These are phyloP conservation scores for Clonostachys solani DNA, from an alignment of 2,329 filamentous ascomycete genomes.

Conservation along the genomic window DNA sequence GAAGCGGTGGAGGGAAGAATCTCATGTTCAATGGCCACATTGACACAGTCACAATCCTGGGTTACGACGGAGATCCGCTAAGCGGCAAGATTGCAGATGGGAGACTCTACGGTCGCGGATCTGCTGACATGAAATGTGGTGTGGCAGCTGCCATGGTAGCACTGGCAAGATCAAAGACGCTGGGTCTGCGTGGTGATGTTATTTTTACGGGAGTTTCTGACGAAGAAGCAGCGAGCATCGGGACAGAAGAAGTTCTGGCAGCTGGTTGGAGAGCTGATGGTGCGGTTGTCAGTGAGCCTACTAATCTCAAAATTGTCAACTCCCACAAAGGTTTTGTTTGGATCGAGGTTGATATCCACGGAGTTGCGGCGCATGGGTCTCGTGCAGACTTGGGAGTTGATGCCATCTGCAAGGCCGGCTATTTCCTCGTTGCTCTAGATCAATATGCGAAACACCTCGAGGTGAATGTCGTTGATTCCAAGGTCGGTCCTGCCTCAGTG, in stretches of 20 bases:
- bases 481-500: conserved; percentile 30
- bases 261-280: conserved; percentile 50
- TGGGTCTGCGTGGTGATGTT: conserved; percentile 38
- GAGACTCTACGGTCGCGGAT: conserved; percentile 38
- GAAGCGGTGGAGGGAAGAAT: conserved; percentile 38
- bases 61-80: conserved; percentile 40
- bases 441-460: conserved; percentile 28
- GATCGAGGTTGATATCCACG: conserved; percentile 34
- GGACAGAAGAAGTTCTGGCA: conserved; percentile 42
- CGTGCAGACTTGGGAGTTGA: conserved; percentile 39
- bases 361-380: conserved; percentile 36
- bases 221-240: conserved; percentile 45
- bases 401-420: conserved; percentile 41
- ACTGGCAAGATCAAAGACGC: conserved; percentile 28
- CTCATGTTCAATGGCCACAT: conserved; percentile 50
- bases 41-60: conserved; percentile 43
- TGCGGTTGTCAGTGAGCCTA: conserved; percentile 45
- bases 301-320: conserved; percentile 30
- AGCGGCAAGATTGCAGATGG: conserved; percentile 33
- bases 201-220: conserved; percentile 50
- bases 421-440: conserved; percentile 40
- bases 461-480: conserved; percentile 16
- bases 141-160: conserved; percentile 40
- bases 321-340: conserved; percentile 48
- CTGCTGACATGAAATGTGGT: conserved; percentile 47